A percentile compares a stretch with the other conserved stretches of the same genome.
Conservation (phyloP, 177 flowering plant genomes). For the Telopea speciosissima region DNA sequence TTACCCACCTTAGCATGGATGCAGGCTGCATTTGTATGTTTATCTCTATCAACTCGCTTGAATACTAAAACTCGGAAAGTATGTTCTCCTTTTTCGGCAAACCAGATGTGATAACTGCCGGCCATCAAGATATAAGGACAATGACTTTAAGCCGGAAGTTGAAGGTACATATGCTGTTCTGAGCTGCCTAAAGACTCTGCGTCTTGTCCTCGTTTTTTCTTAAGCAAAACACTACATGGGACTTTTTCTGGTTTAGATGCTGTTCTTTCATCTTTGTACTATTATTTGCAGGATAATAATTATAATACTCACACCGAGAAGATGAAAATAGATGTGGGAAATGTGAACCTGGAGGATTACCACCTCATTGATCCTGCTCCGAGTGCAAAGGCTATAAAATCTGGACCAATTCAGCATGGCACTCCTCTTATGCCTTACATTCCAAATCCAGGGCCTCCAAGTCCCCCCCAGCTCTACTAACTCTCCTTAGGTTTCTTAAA, state of each 20-base stretch:
- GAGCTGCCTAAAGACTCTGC: neutral
- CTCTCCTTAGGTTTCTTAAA: constrained; percentile 12
- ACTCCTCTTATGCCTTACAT: constrained; percentile 65
- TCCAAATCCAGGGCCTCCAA: constrained; percentile 53
- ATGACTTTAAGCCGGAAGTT: constrained; percentile 29
- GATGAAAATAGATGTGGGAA: constrained; percentile 7
- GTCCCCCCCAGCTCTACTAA: constrained; percentile 25
- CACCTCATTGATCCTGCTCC: constrained; percentile 44
- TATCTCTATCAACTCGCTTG: neutral
- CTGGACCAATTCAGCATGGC: constrained; percentile 73
- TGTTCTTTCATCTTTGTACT: neutral
- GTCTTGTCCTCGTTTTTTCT: neutral
- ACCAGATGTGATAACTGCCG: neutral
- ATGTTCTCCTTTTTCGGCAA: neutral
- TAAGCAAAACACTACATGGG: neutral
- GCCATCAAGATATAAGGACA: neutral
- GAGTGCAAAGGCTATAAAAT: constrained; percentile 42
- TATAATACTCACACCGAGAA: constrained; percentile 10
- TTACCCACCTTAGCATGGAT: no score
- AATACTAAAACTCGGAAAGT: neutral
- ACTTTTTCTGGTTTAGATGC: neutral
- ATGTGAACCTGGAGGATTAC: constrained; percentile 37
- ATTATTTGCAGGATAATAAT: constrained; percentile 16
- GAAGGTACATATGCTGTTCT: constrained; percentile 30
- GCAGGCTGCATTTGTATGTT: neutral